phyloP scores from a whole-genome alignment of 108 stramenopile species.

The Stephanodiscus minutulus region DNA sequence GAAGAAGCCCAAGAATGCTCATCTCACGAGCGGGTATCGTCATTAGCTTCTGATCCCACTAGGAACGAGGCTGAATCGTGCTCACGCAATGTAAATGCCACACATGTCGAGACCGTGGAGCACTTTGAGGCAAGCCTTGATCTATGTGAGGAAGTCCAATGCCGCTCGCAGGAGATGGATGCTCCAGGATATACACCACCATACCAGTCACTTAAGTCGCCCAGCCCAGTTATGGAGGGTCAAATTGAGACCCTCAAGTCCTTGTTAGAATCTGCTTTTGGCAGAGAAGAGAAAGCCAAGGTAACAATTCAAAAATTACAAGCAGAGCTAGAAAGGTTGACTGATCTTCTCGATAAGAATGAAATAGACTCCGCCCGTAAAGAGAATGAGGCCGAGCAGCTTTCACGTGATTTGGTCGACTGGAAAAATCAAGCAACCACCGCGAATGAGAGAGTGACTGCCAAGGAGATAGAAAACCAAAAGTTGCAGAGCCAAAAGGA shows the following conservation, averaged over 20 bases:
- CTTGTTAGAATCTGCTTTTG: conserved; percentile 21
- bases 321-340: conserved; percentile 25
- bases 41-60: conserved; percentile 7
- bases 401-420: conserved; percentile 25
- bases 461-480: conserved; percentile 25
- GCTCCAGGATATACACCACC: background rate
- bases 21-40: background rate
- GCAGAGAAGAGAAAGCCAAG: conserved; percentile 22
- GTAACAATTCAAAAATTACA: conserved; percentile 13
- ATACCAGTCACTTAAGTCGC: conserved; percentile 6
- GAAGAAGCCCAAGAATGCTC: background rate
- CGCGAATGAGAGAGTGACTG: conserved; percentile 11
- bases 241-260: conserved; percentile 15
- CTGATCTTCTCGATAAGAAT: conserved; percentile 26
- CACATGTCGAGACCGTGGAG: conserved; percentile 11
- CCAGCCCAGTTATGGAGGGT: conserved; percentile 1
- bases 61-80: conserved; percentile 13
- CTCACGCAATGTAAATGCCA: conserved; percentile 15
- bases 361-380: conserved; percentile 15
- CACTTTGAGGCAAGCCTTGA: conserved; percentile 6
- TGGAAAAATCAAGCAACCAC: conserved; percentile 36
- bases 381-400: conserved; percentile 25
- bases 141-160: conserved; percentile 11
- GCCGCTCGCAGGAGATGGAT: conserved; percentile 1
- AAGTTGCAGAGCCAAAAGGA: conserved; percentile 19